Percentiles rank a stretch among this genome's conserved stretches.
phyloP scores from a whole-genome alignment of 2,329 filamentous ascomycete genomes.

The Thermomyces lanuginosus region DNA sequence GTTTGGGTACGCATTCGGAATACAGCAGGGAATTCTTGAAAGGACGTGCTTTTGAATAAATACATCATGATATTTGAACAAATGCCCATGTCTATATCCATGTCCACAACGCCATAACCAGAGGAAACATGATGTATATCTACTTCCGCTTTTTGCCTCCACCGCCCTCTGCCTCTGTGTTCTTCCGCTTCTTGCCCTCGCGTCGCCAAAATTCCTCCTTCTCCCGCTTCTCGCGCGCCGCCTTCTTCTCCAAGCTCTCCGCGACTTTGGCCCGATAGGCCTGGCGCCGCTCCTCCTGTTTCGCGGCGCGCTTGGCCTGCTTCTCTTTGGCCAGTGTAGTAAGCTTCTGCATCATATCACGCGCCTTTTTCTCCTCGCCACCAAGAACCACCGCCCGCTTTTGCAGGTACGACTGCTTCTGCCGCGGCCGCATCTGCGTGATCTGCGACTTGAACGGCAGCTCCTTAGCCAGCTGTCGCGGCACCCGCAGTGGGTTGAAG shows the following conservation, averaged over 20 bases:
- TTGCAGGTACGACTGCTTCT: slow-evolving; percentile 74
- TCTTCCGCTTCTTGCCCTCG: slow-evolving; percentile 67
- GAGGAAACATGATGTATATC: neutral
- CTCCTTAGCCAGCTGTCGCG: slow-evolving; percentile 46
- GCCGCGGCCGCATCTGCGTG: slow-evolving; percentile 61
- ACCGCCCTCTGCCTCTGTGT: slow-evolving; percentile 35
- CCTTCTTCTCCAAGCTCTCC: slow-evolving; percentile 69
- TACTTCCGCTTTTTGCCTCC: slow-evolving; percentile 32
- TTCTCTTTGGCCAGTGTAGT: slow-evolving; percentile 83
- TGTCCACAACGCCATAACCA: neutral
- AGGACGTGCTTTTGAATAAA: too few species aligned
- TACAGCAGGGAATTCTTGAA: too few species aligned
- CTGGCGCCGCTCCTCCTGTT: slow-evolving; percentile 75
- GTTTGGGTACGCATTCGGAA: too few species aligned
- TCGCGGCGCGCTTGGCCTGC: slow-evolving; percentile 60
- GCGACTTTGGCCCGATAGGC: slow-evolving; percentile 70
- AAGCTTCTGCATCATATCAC: slow-evolving; percentile 83
- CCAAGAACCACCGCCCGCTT: slow-evolving; percentile 81
- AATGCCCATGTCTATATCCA: neutral
- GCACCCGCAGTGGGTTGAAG: slow-evolving; percentile 51
- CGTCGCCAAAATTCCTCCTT: slow-evolving; percentile 81
- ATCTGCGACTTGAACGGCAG: slow-evolving; percentile 91
- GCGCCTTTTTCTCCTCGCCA: slow-evolving; percentile 75
- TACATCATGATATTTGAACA: too few species aligned
- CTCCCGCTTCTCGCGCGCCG: slow-evolving; percentile 74